phyloP scores from a whole-genome alignment of 441 rosid genomes.

The Manihot esculenta region DNA sequence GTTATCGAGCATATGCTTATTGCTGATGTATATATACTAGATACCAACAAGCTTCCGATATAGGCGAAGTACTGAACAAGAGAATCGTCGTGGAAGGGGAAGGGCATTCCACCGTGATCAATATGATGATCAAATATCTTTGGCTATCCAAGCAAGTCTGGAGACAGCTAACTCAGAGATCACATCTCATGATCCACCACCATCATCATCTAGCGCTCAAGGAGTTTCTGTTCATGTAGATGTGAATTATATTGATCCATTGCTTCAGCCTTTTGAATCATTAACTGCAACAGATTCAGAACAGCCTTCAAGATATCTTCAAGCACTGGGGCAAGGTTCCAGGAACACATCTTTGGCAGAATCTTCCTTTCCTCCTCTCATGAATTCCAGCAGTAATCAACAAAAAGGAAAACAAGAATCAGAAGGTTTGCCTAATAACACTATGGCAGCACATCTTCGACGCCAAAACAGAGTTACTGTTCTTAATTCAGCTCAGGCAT shows the following conservation, averaged over 20 bases:
- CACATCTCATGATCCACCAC: constrained; percentile 48
- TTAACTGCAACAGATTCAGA: constrained; percentile 57
- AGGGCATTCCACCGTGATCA: constrained; percentile 60
- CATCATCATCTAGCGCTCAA: constrained; percentile 47
- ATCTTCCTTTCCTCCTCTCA: constrained; percentile 88
- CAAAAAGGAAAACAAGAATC: constrained; percentile 41
- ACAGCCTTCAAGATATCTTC: constrained; percentile 68
- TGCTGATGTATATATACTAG: constrained; percentile 33
- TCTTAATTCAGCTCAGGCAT: constrained; percentile 48
- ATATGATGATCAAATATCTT: constrained; percentile 62
- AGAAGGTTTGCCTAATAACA: constrained; percentile 47
- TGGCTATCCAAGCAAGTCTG: constrained; percentile 69
- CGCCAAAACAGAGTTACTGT: constrained; percentile 36
- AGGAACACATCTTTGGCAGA: constrained; percentile 52
- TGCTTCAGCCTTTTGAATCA: constrained; percentile 69
- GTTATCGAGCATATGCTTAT: constrained; percentile 10
- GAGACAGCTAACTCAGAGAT: constrained; percentile 47
- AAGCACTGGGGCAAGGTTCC: constrained; percentile 68
- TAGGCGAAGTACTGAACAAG: constrained; percentile 65
- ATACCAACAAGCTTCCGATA: constrained; percentile 93
- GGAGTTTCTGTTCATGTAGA: constrained; percentile 41
- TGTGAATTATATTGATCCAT: constrained; percentile 45
- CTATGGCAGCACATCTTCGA: constrained; percentile 69
- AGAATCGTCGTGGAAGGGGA: constrained; percentile 73
- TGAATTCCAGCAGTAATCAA: constrained; percentile 42